Evolutionary conservation across 2,329 filamentous ascomycete genomes (phyloP), one percentile per base, ranked within the genome.

Genomic region (Fusarium sp.): DNA sequence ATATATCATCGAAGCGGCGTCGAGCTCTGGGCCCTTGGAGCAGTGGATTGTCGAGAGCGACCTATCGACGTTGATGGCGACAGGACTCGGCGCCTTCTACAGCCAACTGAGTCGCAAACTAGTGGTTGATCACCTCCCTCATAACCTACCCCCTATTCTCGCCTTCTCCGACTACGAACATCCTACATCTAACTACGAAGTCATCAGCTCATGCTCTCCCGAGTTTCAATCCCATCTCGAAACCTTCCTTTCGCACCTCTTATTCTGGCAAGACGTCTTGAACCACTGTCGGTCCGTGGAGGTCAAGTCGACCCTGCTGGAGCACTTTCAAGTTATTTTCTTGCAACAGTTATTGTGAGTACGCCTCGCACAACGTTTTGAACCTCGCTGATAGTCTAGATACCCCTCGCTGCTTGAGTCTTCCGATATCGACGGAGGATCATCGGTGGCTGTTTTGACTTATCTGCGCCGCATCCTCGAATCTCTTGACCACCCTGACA

Each of bases 11-110:
- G 95, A 98, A 80, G 93, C 94, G 1, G 94, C 95, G 0, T 95
- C 94, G 0, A 91, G 89, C 70, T 97, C 94, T 1, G 88, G 90
- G 21, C 87, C 90, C 1, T 80, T 99, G 62, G 96, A 99, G 81
- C 92, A 94, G 75, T 99, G 96, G 96, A 93, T 99, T 69, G 94
- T 98, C 46, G 94, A 97, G 77, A 98, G 95, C 78, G 96, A 99
- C 77, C 84, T 99, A 53, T 96, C 96, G 14, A 98, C 96, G 0
- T 84, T 98, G 69, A 98, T 99, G 96, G 96, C 96, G 5, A 98
- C 94, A 1, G 96, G 96, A 1, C 82, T 99, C 1, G 96, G 96
- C 17, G 96, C 88, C 85, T 75, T 91, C 46, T 88, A 90, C 77
- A 89, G 86, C 72, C 88, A 90, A 72, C 81, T 90, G 65, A 90